Evolutionary conservation across 305 asterid genomes (phyloP).

Genomic region (Solanum hybrid): DNA sequence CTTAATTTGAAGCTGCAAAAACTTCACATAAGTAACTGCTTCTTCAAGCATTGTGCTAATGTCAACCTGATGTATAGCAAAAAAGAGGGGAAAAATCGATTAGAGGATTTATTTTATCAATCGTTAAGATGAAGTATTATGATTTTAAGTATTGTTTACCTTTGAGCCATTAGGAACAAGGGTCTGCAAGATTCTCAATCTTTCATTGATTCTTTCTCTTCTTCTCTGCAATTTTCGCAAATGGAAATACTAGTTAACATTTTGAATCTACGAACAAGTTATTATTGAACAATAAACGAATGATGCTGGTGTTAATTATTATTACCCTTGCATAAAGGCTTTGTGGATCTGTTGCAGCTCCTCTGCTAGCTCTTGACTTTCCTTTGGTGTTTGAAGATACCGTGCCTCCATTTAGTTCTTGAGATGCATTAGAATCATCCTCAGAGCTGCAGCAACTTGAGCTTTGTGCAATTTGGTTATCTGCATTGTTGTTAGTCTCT

Average conservation of each 20-base stretch:
- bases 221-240: conserved; percentile 41
- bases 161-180: conserved; percentile 91
- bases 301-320: neutral
- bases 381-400: conserved; percentile 20
- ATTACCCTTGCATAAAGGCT: conserved; percentile 88
- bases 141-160: conserved; percentile 10
- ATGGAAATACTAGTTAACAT: neutral
- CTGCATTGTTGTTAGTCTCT: conserved; percentile 25
- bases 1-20: conserved; percentile 87
- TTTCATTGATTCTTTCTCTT: conserved; percentile 84
- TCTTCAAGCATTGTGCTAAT: conserved; percentile 95
- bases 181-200: conserved; percentile 73
- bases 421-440: conserved; percentile 47
- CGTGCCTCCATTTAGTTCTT: conserved; percentile 30
- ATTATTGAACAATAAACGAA: neutral
- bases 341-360: conserved; percentile 87
- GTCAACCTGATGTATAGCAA: conserved; percentile 33
- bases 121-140: neutral
- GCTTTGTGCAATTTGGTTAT: conserved; percentile 18
- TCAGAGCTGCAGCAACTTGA: conserved; percentile 39
- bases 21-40: conserved; percentile 82
- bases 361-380: conserved; percentile 48
- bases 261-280: neutral
- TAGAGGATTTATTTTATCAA: neutral
- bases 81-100: neutral